Evolutionary conservation across 2,329 filamentous ascomycete species (phyloP).

Genomic region (Rutstroemia sydowiana): DNA sequence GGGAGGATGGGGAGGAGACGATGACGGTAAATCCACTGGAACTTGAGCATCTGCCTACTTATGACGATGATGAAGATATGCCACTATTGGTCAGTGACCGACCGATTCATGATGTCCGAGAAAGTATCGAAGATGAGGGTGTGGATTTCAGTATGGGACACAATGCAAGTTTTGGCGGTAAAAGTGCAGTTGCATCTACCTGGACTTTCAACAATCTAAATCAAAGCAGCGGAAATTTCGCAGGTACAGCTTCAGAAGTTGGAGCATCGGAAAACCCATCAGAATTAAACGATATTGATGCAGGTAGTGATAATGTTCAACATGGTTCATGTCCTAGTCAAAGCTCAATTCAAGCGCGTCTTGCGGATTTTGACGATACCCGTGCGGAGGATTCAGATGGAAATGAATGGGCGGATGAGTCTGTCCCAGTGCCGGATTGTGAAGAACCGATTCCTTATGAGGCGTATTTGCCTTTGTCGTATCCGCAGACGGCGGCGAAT

Average conservation of each 20-base stretch:
- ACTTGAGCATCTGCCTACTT: slow-evolving; percentile 22
- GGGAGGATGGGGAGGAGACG: slow-evolving; percentile 24
- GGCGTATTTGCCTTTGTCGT: neutral
- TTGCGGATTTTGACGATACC: slow-evolving; percentile 23
- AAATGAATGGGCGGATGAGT: slow-evolving; percentile 15
- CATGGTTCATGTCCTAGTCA: slow-evolving; percentile 26
- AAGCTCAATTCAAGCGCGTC: slow-evolving; percentile 16
- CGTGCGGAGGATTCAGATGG: slow-evolving; percentile 17
- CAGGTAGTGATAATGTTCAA: slow-evolving; percentile 12
- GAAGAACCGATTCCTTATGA: slow-evolving; percentile 19
- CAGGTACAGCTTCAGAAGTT: slow-evolving; percentile 24
- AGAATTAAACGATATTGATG: slow-evolving; percentile 3
- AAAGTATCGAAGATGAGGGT: slow-evolving; percentile 24
- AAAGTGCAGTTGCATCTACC: neutral
- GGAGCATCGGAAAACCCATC: too few relatives aligned
- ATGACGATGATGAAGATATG: slow-evolving; percentile 19
- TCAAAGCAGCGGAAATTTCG: slow-evolving; percentile 12
- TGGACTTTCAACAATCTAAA: slow-evolving; percentile 18
- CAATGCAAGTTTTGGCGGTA: slow-evolving; percentile 9
- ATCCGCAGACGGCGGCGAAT: neutral
- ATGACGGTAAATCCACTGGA: slow-evolving; percentile 23
- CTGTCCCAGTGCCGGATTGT: slow-evolving; percentile 24
- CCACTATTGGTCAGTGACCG: slow-evolving; percentile 12
- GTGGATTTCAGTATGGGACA: slow-evolving; percentile 22
- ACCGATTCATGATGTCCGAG: slow-evolving; percentile 18